Evolutionary conservation across 176 grass and related monocot genomes (phyloP).

Genomic region (Saccharum spontaneum): DNA sequence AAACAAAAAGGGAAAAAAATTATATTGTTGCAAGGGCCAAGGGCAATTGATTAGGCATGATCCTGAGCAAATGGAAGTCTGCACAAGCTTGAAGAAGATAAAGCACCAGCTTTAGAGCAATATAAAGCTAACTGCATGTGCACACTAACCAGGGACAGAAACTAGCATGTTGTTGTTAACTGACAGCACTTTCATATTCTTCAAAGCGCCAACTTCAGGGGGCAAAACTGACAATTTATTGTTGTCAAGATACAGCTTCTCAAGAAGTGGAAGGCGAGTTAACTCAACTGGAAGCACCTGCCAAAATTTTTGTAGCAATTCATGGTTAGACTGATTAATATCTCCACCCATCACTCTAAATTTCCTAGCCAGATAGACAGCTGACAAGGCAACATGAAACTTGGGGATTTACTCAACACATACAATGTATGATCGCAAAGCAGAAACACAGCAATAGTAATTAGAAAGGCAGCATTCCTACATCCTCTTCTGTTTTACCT

Average conservation of each 20-base stretch:
- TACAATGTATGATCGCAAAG: neutral
- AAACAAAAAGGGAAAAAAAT: conserved; percentile 13
- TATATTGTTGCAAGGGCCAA: conserved; percentile 3
- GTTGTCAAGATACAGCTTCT: conserved; percentile 91
- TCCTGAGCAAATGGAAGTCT: neutral
- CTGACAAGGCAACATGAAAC: conserved; percentile 9
- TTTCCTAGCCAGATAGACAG: conserved; percentile 12
- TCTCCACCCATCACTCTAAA: neutral
- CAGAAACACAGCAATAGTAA: neutral
- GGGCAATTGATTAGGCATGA: conserved; percentile 19
- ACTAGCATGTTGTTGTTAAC: conserved; percentile 89
- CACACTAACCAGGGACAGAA: conserved; percentile 90
- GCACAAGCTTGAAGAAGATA: conserved; percentile 7
- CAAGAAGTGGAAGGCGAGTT: conserved; percentile 76
- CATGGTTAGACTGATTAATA: conserved; percentile 28
- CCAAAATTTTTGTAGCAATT: conserved; percentile 28
- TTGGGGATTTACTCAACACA: neutral
- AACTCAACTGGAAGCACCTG: conserved; percentile 94
- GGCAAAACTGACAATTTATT: conserved; percentile 88
- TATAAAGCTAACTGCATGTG: conserved; percentile 2
- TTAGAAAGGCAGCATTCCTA: neutral
- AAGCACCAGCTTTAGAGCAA: neutral
- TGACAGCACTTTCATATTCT: conserved; percentile 75
- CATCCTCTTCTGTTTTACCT: neutral
- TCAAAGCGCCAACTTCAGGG: conserved; percentile 90